A percentile compares a stretch with the other conserved stretches of the same genome.
Evolutionary conservation across 1,284 basidiomycete genomes (phyloP).

Genomic region (Melampsora larici-populina): DNA sequence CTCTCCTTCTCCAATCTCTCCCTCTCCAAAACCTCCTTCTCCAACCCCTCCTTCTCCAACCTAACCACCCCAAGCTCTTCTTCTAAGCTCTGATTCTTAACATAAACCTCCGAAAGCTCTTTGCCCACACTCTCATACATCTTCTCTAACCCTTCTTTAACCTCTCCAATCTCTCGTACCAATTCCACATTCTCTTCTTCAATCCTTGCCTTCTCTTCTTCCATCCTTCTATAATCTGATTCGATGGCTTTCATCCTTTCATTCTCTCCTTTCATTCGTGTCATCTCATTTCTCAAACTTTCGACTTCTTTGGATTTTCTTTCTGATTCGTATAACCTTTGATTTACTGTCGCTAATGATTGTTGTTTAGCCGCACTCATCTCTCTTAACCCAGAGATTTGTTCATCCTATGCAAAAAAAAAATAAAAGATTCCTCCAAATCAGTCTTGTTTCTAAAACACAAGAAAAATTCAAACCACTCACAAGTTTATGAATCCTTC

Average conservation of each 20-base stretch:
- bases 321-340: slow-evolving; percentile 4
- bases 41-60: neutral
- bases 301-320: slow-evolving; percentile 1
- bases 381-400: neutral
- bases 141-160: neutral
- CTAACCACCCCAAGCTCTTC: too few relatives aligned
- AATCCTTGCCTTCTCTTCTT: neutral
- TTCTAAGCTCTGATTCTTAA: neutral
- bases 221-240: neutral
- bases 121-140: neutral
- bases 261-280: neutral
- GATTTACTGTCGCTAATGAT: slow-evolving; percentile 5
- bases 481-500: neutral
- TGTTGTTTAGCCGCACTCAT: slow-evolving; percentile 12
- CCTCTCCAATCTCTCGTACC: neutral
- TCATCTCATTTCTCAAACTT: neutral
- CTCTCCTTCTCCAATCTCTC: neutral
- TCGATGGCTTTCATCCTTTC: neutral
- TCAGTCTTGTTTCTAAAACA: neutral
- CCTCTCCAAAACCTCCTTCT: neutral
- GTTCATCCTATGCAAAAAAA: neutral
- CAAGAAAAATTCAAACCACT: neutral
- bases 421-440: neutral
- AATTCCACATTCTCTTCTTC: neutral
- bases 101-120: neutral